Percentiles rank a stretch among this genome's conserved stretches.
phyloP scores from a whole-genome alignment of 768 basidiomycete species.

The Exsudoporus frostii region DNA sequence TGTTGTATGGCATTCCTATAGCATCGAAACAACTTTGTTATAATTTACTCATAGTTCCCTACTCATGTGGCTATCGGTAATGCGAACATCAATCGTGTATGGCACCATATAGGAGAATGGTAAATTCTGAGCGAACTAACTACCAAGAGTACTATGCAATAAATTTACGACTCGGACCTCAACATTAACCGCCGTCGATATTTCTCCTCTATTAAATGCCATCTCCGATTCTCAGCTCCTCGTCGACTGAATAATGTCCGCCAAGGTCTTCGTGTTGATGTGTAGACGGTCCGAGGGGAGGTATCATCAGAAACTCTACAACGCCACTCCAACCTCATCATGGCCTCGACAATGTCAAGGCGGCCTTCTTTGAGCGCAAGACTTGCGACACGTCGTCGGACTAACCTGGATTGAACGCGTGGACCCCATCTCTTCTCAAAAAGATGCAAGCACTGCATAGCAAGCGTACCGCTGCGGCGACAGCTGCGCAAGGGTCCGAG shows the following conservation, averaged over 20 bases:
- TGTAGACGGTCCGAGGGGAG: constrained; percentile 6
- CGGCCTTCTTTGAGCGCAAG: constrained; percentile 67
- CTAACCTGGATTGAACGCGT: constrained; percentile 51
- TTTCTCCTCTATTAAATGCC: constrained; percentile 26
- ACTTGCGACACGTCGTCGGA: constrained; percentile 54
- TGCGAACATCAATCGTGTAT: constrained; percentile 12
- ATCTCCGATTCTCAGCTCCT: constrained; percentile 32
- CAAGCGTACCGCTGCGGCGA: constrained; percentile 54
- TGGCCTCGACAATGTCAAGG: constrained; percentile 41
- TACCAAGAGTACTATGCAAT: not conserved
- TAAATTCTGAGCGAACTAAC: not conserved
- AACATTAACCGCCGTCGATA: constrained; percentile 13
- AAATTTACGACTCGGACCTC: not conserved
- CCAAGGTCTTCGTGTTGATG: constrained; percentile 20
- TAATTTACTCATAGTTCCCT: constrained; percentile 23
- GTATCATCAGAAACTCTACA: constrained; percentile 3
- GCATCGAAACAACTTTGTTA: constrained; percentile 13
- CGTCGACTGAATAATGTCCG: constrained; percentile 21
- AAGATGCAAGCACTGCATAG: constrained; percentile 39
- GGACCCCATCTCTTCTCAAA: constrained; percentile 58
- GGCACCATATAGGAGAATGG: not conserved
- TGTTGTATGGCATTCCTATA: constrained; percentile 5
- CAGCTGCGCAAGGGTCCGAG: constrained; percentile 49
- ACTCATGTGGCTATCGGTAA: constrained; percentile 14
- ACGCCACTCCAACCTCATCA: constrained; percentile 20